These are phyloP conservation scores for Coniochaeta sp. DNA, from an alignment of 2,329 filamentous ascomycete species.

Conservation along the genomic window DNA sequence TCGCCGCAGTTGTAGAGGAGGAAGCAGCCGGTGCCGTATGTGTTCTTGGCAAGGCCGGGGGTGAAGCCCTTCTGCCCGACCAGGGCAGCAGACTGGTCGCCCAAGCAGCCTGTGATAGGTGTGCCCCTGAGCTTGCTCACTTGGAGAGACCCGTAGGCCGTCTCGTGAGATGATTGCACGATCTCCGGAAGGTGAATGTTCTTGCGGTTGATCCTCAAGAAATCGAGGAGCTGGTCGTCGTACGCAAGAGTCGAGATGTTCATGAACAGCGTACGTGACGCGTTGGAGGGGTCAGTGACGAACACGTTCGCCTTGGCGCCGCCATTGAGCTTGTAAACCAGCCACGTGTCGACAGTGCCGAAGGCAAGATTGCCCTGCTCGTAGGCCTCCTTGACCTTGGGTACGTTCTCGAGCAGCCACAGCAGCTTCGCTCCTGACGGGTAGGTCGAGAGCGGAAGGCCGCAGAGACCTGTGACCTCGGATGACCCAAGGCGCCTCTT, in stretches of 20 bases:
- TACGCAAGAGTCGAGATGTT: constrained; percentile 71
- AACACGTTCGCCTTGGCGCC: constrained; percentile 56
- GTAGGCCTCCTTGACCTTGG: constrained; percentile 61
- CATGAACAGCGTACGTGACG: constrained; percentile 85
- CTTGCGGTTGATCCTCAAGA: constrained; percentile 63
- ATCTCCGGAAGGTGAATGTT: constrained; percentile 72
- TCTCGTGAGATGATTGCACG: constrained; percentile 62
- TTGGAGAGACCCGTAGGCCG: constrained; percentile 59
- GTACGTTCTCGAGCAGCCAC: constrained; percentile 66
- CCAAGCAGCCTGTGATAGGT: constrained; percentile 69
- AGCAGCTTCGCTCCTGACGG: constrained; percentile 71
- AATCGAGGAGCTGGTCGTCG: constrained; percentile 63
- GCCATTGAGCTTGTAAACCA: constrained; percentile 73
- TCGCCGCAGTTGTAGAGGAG: constrained; percentile 75
- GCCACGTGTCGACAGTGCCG: constrained; percentile 75
- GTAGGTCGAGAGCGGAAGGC: constrained; percentile 75
- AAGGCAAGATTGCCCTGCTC: constrained; percentile 66
- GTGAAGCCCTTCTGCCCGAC: constrained; percentile 75
- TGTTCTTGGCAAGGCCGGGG: constrained; percentile 74
- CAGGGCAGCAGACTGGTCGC: constrained; percentile 74
- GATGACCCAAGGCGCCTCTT: constrained; percentile 60
- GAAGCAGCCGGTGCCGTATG: constrained; percentile 81
- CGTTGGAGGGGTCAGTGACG: constrained; percentile 75
- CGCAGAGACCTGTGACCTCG: constrained; percentile 60
- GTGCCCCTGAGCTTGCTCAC: constrained; percentile 57